Conservation (phyloP, 192 early-diverging fungal species). For the Oehlia diaphana region DNA sequence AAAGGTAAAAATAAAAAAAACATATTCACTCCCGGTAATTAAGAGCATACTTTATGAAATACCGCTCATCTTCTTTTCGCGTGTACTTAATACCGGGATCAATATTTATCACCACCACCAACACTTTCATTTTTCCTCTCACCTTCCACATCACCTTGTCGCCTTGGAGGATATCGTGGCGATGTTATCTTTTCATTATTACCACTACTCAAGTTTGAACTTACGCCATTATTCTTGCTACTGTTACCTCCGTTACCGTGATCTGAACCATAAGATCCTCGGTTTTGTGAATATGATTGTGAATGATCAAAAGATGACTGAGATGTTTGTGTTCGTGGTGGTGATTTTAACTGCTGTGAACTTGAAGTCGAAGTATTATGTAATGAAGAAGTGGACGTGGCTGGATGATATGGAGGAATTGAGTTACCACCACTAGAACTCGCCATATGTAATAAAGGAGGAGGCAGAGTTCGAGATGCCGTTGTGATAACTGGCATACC, state of each 20-base stretch:
- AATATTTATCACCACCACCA: neutral
- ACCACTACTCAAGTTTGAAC: neutral
- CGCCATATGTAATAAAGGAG: neutral
- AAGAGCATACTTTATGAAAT: no score
- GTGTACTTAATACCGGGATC: neutral
- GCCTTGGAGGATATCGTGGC: neutral
- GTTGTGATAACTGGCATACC: neutral
- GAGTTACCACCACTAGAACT: neutral
- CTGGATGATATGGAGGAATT: neutral
- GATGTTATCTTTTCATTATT: neutral
- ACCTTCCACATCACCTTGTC: neutral
- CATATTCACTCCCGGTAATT: no score
- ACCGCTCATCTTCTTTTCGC: neutral
- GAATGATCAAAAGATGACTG: neutral
- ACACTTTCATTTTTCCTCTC: neutral
- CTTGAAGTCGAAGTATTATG: neutral
- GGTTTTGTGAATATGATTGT: neutral
- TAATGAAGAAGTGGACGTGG: neutral
- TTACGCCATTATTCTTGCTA: neutral
- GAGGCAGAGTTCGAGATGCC: neutral
- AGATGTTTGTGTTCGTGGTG: neutral
- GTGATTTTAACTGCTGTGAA: neutral
- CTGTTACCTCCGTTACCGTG: neutral
- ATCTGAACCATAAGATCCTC: neutral
- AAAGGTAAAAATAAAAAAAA: no score